phyloP scores from a whole-genome alignment of 805 yeast species.

The Pichia cephalocereana region DNA sequence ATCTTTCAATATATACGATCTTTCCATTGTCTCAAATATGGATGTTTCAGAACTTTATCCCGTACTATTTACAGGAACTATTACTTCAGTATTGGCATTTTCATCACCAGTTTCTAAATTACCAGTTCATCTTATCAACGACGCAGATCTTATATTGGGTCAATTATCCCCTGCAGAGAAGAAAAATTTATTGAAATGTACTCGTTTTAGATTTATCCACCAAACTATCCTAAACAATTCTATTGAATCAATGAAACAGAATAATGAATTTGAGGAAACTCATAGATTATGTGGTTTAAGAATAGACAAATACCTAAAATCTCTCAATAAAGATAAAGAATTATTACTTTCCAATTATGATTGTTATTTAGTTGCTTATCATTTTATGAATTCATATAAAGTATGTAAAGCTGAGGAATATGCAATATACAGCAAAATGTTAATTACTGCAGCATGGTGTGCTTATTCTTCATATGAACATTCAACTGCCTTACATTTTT shows the following conservation, averaged over 20 bases:
- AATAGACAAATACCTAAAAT: slow-evolving; percentile 19
- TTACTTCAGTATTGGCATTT: slow-evolving; percentile 28
- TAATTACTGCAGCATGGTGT: slow-evolving; percentile 35
- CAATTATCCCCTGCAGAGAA: slow-evolving; percentile 23
- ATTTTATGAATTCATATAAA: slow-evolving; percentile 28
- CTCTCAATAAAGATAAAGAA: neutral
- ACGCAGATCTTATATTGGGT: slow-evolving; percentile 3
- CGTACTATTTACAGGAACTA: slow-evolving; percentile 27
- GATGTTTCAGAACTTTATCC: slow-evolving; percentile 26
- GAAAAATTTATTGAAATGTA: slow-evolving; percentile 27
- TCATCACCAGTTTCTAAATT: slow-evolving; percentile 36
- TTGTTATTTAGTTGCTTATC: slow-evolving; percentile 32
- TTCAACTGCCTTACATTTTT: slow-evolving; percentile 31
- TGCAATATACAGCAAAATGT: slow-evolving; percentile 28
- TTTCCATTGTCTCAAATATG: slow-evolving; percentile 29
- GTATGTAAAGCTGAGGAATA: slow-evolving; percentile 29
- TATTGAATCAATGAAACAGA: slow-evolving; percentile 19
- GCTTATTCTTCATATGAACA: slow-evolving; percentile 37
- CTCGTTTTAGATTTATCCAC: slow-evolving; percentile 33
- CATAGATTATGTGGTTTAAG: slow-evolving; percentile 37
- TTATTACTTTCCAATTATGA: slow-evolving; percentile 1
- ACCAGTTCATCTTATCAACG: slow-evolving; percentile 34
- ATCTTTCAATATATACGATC: slow-evolving; percentile 29
- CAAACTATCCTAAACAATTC: slow-evolving; percentile 30
- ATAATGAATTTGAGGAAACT: slow-evolving; percentile 22